Base-by-base conservation (phyloP, 345 rosid genomes). In the Boechera retrofracta region DNA sequence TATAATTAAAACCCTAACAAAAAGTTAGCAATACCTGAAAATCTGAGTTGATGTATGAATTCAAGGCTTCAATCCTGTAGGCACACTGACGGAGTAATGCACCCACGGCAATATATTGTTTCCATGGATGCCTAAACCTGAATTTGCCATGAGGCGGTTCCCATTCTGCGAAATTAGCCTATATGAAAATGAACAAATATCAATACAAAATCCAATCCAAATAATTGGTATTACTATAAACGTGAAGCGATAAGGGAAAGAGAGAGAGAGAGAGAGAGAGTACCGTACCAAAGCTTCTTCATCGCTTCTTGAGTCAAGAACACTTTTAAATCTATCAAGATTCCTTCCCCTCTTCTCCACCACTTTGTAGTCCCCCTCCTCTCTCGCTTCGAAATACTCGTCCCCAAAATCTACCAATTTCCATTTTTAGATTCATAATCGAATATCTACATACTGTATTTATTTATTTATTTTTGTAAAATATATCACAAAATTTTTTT, bases 81-180 rank as follows among this genome's bases (percentile, higher is more conserved):
- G 92, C 92, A 65, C 93, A 91, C 56, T 84, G 85, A 2, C 91
- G 73, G 36, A 95, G 89, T 71, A 78, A 67, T 44, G 88, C 92
- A 64, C 87, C 96, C 21, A 89, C 82, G 55, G 79, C 42, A 16
- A 86, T 78, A 73, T 90, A 95, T 67, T 87, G 88, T 35, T 74
- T 59, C 99, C 97, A 95, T 12, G 98, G 97, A 61, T 92, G 86
- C 66, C 82, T 83, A n/a, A 88, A 80, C 32, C 98, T 92, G 64
- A 90, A 95, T 42, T 83, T 82, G 1, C 98, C 94, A 51, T 95
- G 98, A 85, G 94, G 88, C 4, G 96, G 99, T 81, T 95, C 99
- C 99, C 99, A 92, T 86, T 80, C 87, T 7, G 98, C 98, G 69
- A 88, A 92, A 81, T 82, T 87, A 59, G 83, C 89, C 98, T 94